phyloP scores from a whole-genome alignment of 768 basidiomycete genomes.

The Clavaria fumosa region DNA sequence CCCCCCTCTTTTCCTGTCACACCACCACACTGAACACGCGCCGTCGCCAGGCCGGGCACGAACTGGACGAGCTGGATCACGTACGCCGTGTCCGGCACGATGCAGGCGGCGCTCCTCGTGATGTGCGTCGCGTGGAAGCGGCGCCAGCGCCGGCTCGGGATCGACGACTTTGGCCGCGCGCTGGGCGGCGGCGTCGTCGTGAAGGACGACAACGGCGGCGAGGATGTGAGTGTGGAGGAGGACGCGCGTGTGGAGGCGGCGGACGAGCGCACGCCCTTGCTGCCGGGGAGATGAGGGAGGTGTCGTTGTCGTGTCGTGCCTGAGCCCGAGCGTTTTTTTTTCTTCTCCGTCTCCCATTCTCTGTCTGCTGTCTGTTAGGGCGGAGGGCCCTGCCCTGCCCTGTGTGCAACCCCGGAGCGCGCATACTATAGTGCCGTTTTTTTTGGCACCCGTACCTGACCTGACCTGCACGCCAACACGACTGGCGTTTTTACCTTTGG shows the following conservation, averaged over 20 bases:
- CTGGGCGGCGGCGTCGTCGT: not conserved
- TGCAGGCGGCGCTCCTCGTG: slow-evolving; percentile 67
- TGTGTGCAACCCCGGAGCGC: too few species aligned
- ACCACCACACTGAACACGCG: too few species aligned
- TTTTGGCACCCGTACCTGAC: too few species aligned
- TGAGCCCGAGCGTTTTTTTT: too few species aligned
- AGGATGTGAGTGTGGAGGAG: not conserved
- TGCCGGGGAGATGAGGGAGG: slow-evolving; percentile 3
- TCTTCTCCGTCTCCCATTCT: too few species aligned
- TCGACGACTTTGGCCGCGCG: slow-evolving; percentile 82
- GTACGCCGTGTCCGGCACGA: slow-evolving; percentile 65
- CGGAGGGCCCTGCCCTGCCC: too few species aligned
- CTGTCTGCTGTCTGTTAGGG: too few species aligned
- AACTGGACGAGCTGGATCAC: slow-evolving; percentile 84
- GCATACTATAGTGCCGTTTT: too few species aligned
- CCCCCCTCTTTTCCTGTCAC: too few species aligned
- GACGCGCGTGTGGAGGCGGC: not conserved
- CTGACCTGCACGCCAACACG: too few species aligned
- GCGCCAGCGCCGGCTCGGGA: slow-evolving; percentile 53
- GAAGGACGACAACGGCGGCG: not conserved
- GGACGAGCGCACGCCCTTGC: slow-evolving; percentile 7
- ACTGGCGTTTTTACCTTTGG: too few species aligned
- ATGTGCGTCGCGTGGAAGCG: slow-evolving; percentile 83
- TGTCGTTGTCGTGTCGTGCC: too few species aligned
- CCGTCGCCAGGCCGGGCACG: slow-evolving; percentile 59